Conservation (phyloP, 2,329 filamentous ascomycete species). For the Exophiala sp. region DNA sequence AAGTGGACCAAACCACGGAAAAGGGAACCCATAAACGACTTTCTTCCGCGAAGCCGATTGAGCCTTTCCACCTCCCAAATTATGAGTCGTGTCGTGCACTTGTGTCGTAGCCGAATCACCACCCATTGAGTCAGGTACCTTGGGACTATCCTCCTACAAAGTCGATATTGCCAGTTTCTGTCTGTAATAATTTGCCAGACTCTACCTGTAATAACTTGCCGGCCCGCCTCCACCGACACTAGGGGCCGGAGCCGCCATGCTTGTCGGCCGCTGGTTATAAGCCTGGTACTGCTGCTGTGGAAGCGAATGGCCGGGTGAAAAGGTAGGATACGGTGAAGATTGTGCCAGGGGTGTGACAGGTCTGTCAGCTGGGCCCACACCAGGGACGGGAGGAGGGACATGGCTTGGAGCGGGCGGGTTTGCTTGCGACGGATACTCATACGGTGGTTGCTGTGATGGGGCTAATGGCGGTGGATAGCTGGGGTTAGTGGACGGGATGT, state of each 20-base stretch:
- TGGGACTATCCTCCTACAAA: too few species aligned
- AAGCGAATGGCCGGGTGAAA: conserved; percentile 8
- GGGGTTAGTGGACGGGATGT: conserved; percentile 52
- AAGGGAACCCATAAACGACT: too few species aligned
- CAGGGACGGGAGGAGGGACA: conserved; percentile 19
- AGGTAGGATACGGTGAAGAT: conserved; percentile 17
- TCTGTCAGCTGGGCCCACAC: conserved; percentile 1
- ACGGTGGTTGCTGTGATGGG: conserved; percentile 11
- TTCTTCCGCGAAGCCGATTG: too few species aligned
- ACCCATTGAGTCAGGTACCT: too few species aligned
- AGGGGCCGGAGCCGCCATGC: conserved; percentile 6
- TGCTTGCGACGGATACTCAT: conserved; percentile 18
- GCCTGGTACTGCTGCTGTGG: conserved; percentile 26
- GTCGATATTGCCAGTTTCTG: neutral
- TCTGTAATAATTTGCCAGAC: conserved; percentile 14
- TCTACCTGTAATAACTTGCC: conserved; percentile 17
- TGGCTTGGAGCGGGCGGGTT: conserved; percentile 21
- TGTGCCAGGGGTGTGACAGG: conserved; percentile 14
- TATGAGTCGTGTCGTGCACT: too few species aligned
- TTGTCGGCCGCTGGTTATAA: conserved; percentile 23
- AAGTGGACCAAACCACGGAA: too few species aligned
- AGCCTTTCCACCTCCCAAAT: too few species aligned
- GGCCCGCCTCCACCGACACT: conserved; percentile 7
- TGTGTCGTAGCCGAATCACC: too few species aligned
- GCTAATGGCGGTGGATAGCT: conserved; percentile 54